phyloP scores from a whole-genome alignment of 345 rosid genomes.

The Salix suchowensis region DNA sequence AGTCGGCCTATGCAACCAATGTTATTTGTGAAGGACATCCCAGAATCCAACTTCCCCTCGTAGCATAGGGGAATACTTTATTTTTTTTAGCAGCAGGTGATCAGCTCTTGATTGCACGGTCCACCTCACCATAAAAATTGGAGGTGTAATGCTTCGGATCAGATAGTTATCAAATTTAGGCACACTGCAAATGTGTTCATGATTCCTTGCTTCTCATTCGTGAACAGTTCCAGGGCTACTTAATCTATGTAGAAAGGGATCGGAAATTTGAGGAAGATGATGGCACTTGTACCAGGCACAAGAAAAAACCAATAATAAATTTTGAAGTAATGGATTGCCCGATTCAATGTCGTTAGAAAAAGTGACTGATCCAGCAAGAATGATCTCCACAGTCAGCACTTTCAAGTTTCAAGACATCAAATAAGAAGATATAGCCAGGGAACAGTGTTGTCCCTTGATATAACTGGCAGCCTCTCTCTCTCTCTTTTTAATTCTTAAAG shows the following conservation, averaged over 20 bases:
- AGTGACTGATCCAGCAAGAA: not conserved
- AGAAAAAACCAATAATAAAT: not conserved
- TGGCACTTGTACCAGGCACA: not conserved
- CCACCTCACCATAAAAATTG: not conserved
- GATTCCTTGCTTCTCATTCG: not conserved
- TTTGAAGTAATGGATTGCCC: not conserved
- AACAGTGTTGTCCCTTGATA: not conserved
- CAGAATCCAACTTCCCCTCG: not conserved
- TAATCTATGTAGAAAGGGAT: not conserved
- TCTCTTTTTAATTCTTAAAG: not conserved
- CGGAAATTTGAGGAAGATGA: not conserved
- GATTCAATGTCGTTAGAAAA: not conserved
- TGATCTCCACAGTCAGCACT: not conserved
- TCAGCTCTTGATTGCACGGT: not conserved
- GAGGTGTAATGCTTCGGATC: not conserved
- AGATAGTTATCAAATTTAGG: not conserved
- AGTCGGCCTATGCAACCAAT: conserved; percentile 3
- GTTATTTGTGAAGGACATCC: not conserved
- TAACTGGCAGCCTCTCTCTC: not conserved
- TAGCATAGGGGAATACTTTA: not conserved
- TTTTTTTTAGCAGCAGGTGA: not conserved
- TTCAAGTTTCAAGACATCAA: not conserved
- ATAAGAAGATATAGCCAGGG: not conserved
- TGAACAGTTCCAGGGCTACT: not conserved
- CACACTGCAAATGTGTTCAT: not conserved